Conservation (phyloP, 768 basidiomycete species). For the Lactifluus pinguis region DNA sequence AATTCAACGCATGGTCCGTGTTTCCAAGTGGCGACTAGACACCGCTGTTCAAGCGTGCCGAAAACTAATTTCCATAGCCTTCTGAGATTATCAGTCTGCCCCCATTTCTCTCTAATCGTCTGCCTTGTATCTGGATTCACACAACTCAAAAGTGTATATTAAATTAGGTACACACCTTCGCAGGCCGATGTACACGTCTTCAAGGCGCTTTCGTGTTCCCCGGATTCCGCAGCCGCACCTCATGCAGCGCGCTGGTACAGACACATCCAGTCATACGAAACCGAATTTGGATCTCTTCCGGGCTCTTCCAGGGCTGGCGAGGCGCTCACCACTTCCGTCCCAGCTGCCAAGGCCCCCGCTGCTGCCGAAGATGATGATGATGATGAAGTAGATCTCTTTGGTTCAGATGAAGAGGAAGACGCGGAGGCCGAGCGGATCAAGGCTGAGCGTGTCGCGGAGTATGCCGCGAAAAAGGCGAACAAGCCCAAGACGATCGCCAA, state of each 20-base stretch:
- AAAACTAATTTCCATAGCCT: slow-evolving; percentile 55
- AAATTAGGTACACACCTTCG: slow-evolving; percentile 72
- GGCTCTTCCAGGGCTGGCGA: slow-evolving; percentile 81
- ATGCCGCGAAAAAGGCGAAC: slow-evolving; percentile 86
- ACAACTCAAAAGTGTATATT: not conserved
- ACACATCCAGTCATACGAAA: slow-evolving; percentile 82
- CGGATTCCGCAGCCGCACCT: slow-evolving; percentile 56
- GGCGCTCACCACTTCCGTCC: slow-evolving; percentile 50
- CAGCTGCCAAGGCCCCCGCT: slow-evolving; percentile 29
- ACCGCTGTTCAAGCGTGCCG: slow-evolving; percentile 72
- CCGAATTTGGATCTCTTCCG: slow-evolving; percentile 69
- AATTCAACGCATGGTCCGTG: slow-evolving; percentile 83
- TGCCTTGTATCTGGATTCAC: not conserved
- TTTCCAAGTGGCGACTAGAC: slow-evolving; percentile 94
- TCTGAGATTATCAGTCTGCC: slow-evolving; percentile 40
- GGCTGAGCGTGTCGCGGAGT: slow-evolving; percentile 88
- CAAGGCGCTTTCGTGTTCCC: slow-evolving; percentile 64
- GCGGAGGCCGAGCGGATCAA: slow-evolving; percentile 47
- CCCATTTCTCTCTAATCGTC: slow-evolving; percentile 2
- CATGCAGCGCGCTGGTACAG: slow-evolving; percentile 86
- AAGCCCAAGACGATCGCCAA: slow-evolving; percentile 87
- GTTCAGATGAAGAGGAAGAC: slow-evolving; percentile 46
- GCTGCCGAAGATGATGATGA: slow-evolving; percentile 32
- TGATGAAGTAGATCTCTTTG: slow-evolving; percentile 65
- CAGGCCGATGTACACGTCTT: slow-evolving; percentile 92